Evolutionary conservation across 805 yeast genomes (phyloP).

Genomic region (Lipomyces oligophaga): DNA sequence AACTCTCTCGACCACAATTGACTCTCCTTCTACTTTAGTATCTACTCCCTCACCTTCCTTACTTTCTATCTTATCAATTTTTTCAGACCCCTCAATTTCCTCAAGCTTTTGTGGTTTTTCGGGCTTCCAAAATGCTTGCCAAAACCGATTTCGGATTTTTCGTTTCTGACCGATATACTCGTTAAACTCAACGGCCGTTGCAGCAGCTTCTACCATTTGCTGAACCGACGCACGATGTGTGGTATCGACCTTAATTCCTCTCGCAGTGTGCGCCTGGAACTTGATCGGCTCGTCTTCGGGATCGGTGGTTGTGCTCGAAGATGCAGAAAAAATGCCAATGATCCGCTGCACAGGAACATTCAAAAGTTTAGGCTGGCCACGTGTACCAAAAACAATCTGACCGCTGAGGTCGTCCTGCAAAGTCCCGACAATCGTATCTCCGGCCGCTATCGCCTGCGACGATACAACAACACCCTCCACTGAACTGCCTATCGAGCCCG

Average conservation of each 20-base stretch:
- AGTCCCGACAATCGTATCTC: constrained; percentile 1
- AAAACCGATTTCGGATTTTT: constrained; percentile 32
- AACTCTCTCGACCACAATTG: too few species aligned
- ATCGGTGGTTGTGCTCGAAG: constrained; percentile 7
- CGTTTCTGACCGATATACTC: constrained; percentile 34
- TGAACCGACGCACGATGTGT: constrained; percentile 13
- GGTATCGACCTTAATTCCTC: constrained; percentile 9
- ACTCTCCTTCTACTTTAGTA: too few species aligned
- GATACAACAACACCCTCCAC: constrained; percentile 1
- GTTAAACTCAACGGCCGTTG: constrained; percentile 32
- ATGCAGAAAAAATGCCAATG: constrained; percentile 12
- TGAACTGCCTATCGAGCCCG: constrained; percentile 7
- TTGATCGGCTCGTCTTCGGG: constrained; percentile 22
- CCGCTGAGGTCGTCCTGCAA: constrained; percentile 11
- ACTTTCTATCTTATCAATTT: too few species aligned
- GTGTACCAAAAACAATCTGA: constrained; percentile 23
- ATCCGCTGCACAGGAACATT: constrained; percentile 16
- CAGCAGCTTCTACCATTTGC: constrained; percentile 30
- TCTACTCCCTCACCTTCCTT: too few species aligned
- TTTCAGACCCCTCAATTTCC: not conserved
- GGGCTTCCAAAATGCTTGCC: constrained; percentile 38
- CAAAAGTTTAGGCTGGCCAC: constrained; percentile 10
- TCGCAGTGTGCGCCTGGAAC: constrained; percentile 17
- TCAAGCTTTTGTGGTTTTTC: constrained; percentile 1
- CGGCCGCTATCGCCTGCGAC: not conserved